Evolutionary conservation across 257 asterid genomes (phyloP).

Genomic region (Plantago ovata): DNA sequence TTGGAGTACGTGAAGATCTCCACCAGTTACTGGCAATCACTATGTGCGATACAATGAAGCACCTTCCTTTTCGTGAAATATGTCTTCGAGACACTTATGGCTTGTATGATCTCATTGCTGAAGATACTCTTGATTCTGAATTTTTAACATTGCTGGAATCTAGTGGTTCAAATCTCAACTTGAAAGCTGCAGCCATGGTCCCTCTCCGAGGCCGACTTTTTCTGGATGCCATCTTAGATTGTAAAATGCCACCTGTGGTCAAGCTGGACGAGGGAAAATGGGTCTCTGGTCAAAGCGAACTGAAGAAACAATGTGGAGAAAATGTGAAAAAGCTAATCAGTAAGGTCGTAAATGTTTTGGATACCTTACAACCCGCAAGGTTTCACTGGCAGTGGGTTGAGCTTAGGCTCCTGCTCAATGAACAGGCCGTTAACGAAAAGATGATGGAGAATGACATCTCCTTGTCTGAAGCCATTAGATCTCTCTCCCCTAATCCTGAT

Average conservation of each 20-base stretch:
- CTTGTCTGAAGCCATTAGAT: slow-evolving; percentile 71
- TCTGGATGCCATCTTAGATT: slow-evolving; percentile 77
- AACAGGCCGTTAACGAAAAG: slow-evolving; percentile 83
- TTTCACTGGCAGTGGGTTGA: slow-evolving; percentile 99
- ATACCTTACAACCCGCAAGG: slow-evolving; percentile 91
- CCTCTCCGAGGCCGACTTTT: slow-evolving; percentile 97
- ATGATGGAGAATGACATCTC: slow-evolving; percentile 62
- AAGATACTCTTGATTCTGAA: slow-evolving; percentile 72
- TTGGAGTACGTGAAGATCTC: slow-evolving; percentile 75
- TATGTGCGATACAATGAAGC: slow-evolving; percentile 76
- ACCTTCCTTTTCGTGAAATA: slow-evolving; percentile 87
- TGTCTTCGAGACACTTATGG: slow-evolving; percentile 83
- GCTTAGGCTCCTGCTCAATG: slow-evolving; percentile 85
- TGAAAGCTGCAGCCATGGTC: slow-evolving; percentile 72
- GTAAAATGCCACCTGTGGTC: slow-evolving; percentile 56
- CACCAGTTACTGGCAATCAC: slow-evolving; percentile 53
- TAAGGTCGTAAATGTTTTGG: slow-evolving; percentile 73
- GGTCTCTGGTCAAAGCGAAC: slow-evolving; percentile 52
- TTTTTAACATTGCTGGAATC: slow-evolving; percentile 73
- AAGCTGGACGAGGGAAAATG: slow-evolving; percentile 55
- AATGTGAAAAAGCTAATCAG: slow-evolving; percentile 59
- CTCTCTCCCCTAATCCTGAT: slow-evolving; percentile 71
- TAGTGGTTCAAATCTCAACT: slow-evolving; percentile 50
- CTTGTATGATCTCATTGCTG: slow-evolving; percentile 64
- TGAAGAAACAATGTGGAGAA: slow-evolving; percentile 58